Percentiles rank a stretch among this genome's conserved stretches.
Conservation (phyloP, 2,329 filamentous ascomycete genomes). For the Daldinia sp. region DNA sequence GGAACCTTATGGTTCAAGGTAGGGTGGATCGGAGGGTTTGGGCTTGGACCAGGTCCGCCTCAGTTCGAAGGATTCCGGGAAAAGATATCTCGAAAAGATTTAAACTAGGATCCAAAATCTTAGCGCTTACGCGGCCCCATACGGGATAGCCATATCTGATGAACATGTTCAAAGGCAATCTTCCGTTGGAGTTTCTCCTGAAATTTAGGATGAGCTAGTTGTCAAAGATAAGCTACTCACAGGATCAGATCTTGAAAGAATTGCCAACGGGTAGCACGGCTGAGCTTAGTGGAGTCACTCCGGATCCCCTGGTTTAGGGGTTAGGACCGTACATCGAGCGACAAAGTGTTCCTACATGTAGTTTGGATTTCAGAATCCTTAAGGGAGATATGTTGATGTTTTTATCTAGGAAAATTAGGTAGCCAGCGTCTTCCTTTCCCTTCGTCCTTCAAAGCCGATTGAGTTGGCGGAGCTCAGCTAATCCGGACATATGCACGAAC, state of each 20-base stretch:
- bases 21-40: neutral
- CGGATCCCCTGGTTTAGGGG: neutral
- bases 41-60: neutral
- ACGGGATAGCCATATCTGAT: neutral
- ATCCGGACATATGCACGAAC: neutral
- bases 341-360: neutral
- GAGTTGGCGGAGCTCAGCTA: conserved; percentile 1
- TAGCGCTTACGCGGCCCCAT: conserved; percentile 4
- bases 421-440: neutral
- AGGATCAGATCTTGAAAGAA: conserved; percentile 3
- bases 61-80: neutral
- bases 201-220: neutral
- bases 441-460: neutral
- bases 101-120: neutral
- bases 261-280: neutral
- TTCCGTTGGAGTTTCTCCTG: neutral
- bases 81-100: neutral
- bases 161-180: neutral
- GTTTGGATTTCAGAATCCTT: neutral
- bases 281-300: conserved; percentile 5
- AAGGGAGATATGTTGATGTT: neutral
- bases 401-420: neutral
- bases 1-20: too few species aligned
- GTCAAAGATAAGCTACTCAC: conserved; percentile 6
- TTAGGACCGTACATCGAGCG: neutral